Evolutionary conservation across 2,329 filamentous ascomycete species (phyloP), one percentile per base, ranked within the genome.

Genomic region (Clarireedia paspali): DNA sequence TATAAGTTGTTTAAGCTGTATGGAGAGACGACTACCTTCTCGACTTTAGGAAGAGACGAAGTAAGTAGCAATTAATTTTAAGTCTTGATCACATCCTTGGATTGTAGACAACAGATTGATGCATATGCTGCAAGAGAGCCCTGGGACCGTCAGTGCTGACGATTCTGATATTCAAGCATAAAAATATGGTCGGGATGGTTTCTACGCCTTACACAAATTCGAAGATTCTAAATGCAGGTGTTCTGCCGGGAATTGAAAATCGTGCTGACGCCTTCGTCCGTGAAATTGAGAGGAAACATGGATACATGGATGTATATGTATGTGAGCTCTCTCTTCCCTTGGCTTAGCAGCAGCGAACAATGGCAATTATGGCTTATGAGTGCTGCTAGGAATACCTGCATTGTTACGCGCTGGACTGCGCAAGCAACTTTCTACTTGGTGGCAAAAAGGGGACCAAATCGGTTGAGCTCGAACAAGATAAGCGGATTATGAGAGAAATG

Each of bases 171-270:
- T 64, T 3, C 6, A 50, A 85, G 79, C 85, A 88, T 64, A 80
- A 79, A 30, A 79, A 77, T 60, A 77, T 82, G 57, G 86, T 83
- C 65, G 76, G 83, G 27, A 72, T 84, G 48, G 73, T 88, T 46
- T 84, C 84, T 1, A 82, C 87, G 64, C 75, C 83, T 30, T 88
- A 88, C 66, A 81, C 84, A 30, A 88, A 87, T 69, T 82, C 79
- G 53, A 88, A 86, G 64, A 73, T 88, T 50, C 76, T 86, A 70
- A 78, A 77, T 30, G 67, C 76, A 4, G 71, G 72, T 2, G 77
- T 82, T 2, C 68, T 87, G 27, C 68, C 73, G 4, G 83, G 81
- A 2, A 82, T 88, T 49, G 70, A 77, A 53, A 75, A 82, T 59
- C 74, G 82, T 5, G 81, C 83, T 0, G 69, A 66, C 38, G 74